A percentile compares a stretch with the other conserved stretches of the same genome.
phyloP scores from a whole-genome alignment of 331 rosid species.

The Malus hybrid region DNA sequence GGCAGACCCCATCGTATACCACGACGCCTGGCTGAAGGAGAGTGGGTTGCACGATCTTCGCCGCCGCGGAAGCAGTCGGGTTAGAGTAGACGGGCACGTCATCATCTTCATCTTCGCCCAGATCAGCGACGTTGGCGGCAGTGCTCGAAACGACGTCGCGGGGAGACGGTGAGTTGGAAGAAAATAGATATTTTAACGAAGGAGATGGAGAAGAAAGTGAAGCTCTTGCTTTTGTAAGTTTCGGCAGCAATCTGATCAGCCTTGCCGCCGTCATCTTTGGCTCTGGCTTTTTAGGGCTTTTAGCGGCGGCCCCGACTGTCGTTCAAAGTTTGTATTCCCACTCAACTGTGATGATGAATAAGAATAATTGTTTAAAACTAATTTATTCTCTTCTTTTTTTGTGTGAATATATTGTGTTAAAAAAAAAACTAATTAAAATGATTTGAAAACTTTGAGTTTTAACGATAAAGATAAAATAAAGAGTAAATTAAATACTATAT shows the following conservation, averaged over 20 bases:
- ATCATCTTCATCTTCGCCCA: slow-evolving; percentile 2
- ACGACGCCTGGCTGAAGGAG: slow-evolving; percentile 76
- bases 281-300: not conserved
- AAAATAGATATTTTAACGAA: not conserved
- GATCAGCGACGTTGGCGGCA: slow-evolving; percentile 5
- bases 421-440: too few relatives aligned
- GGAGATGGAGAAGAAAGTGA: not conserved
- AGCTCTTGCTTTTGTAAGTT: not conserved
- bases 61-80: slow-evolving; percentile 7
- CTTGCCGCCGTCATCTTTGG: slow-evolving; percentile 6
- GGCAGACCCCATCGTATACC: slow-evolving; percentile 74
- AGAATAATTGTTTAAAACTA: too few relatives aligned
- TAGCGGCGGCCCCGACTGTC: not conserved
- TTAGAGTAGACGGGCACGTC: not conserved
- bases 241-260: slow-evolving; percentile 5
- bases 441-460: too few relatives aligned
- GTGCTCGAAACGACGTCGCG: slow-evolving; percentile 2
- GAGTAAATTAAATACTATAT: too few relatives aligned
- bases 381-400: too few relatives aligned
- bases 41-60: slow-evolving; percentile 19
- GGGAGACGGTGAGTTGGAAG: not conserved
- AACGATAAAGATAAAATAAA: too few relatives aligned
- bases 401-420: too few relatives aligned
- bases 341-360: not conserved
- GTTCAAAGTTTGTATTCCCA: not conserved